A percentile compares a stretch with the other conserved stretches of the same genome.
Conservation (phyloP, 805 yeast genomes). For the Lipomyces lipofer region DNA sequence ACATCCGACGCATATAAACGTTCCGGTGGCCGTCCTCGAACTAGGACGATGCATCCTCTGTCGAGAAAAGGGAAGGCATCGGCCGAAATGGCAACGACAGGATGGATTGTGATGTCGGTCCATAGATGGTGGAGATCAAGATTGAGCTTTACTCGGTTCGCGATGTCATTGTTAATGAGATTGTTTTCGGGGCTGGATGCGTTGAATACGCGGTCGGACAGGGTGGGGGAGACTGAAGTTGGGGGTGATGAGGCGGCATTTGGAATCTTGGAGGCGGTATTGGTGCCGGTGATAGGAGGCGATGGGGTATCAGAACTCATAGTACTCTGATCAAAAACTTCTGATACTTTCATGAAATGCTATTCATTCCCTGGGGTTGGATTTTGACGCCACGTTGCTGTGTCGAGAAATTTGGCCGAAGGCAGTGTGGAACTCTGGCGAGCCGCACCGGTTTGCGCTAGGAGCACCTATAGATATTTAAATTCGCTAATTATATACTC, state of each 20-base stretch:
- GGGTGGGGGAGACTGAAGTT: neutral
- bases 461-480: too few species aligned
- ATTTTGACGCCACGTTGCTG: too few species aligned
- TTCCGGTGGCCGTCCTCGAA: conserved; percentile 41
- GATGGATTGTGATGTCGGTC: conserved; percentile 35
- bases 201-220: conserved; percentile 16
- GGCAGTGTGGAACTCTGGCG: too few species aligned
- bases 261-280: neutral
- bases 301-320: too few species aligned
- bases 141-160: conserved; percentile 36
- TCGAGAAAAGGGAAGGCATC: conserved; percentile 8
- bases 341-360: too few species aligned
- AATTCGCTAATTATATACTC: too few species aligned
- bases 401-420: too few species aligned
- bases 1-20: conserved; percentile 41
- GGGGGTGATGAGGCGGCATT: conserved; percentile 1
- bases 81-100: conserved; percentile 13
- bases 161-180: conserved; percentile 17
- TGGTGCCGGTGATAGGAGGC: too few species aligned
- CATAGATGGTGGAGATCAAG: conserved; percentile 43
- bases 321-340: too few species aligned
- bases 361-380: too few species aligned
- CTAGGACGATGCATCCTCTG: conserved; percentile 9
- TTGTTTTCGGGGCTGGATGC: conserved; percentile 13
- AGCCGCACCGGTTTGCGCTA: too few species aligned